Evolutionary conservation across 2,329 filamentous ascomycete species (phyloP), one percentile per base, ranked within the genome.

Genomic region (Fusarium cyanostomum): DNA sequence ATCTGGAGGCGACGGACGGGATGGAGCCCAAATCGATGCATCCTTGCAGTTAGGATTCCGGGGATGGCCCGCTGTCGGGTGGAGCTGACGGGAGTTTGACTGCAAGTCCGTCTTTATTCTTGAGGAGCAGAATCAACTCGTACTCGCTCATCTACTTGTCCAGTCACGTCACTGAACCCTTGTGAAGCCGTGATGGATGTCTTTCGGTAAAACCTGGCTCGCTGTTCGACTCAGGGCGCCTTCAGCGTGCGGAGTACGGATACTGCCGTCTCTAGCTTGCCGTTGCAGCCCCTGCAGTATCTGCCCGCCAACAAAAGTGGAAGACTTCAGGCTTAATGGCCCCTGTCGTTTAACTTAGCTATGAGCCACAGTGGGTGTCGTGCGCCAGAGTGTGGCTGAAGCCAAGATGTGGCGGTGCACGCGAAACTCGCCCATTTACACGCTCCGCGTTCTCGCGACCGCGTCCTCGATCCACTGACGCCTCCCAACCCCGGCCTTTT

Each of bases 401-500:
- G 3, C 31, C 12, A n/a, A 16, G 34, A 21, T n/a, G 50, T 51
- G 59, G 62, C 62, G 56, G 57, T 59, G 50, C 53, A 8, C 12
- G 30, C 8, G 1, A 38, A 12, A 43, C 38, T 50, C 59, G 58
- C 57, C 69, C 62, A 71, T 71, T 70, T 70, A 71, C 69, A 71
- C 69, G 69, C 57, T 69, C 54, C 62, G 66, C 69, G 64, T 63
- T 59, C 51, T 65, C 59, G 62, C 69, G 68, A 61, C 64, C 61
- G 62, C 66, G 63, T 71, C 64, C 51, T 52, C 24, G 34, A 56
- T 57, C 66, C 63, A 58, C 62, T 52, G 56, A 44, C 59, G 59
- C 56, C 55, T 60, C 62, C 61, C 67, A 71, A 56, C 69, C 69
- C 69, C 69, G 57, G 66, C 58, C 64, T 62, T 64, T 68, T 69